These are phyloP conservation scores for Pseudopyricularia cyperi DNA, from an alignment of 2,329 filamentous ascomycete species.

Conservation along the genomic window DNA sequence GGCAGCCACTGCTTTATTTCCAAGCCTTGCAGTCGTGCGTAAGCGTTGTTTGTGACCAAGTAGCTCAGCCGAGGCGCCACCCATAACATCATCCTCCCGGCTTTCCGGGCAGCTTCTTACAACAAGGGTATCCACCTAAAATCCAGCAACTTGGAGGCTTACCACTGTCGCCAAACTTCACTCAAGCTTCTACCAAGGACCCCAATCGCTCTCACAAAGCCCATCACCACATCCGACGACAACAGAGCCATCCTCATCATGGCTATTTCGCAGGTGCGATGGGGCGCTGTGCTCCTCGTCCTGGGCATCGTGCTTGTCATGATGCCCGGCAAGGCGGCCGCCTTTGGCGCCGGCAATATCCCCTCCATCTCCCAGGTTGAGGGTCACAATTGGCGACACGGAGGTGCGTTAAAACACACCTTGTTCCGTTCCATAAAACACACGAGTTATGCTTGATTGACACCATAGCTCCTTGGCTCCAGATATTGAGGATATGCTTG, in stretches of 20 bases:
- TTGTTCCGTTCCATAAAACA: neutral
- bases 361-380: slow-evolving; percentile 53
- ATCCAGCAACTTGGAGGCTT: no score
- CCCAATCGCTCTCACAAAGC: neutral
- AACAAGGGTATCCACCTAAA: no score
- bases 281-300: slow-evolving; percentile 38
- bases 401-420: slow-evolving; percentile 27
- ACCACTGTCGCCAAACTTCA: no score
- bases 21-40: no score
- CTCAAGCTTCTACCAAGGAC: neutral
- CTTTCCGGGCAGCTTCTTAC: no score
- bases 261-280: slow-evolving; percentile 14
- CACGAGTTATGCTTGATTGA: neutral
- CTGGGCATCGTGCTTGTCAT: slow-evolving; percentile 40
- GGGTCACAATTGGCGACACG: slow-evolving; percentile 58
- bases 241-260: neutral
- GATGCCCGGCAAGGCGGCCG: slow-evolving; percentile 40
- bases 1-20: no score
- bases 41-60: no score
- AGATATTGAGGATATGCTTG: slow-evolving; percentile 74
- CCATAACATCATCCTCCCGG: no score
- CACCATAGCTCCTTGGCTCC: neutral
- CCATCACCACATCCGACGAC: neutral
- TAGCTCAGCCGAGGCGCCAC: no score
- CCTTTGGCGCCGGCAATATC: slow-evolving; percentile 60